phyloP scores from a whole-genome alignment of 2,329 filamentous ascomycete genomes.

The Penicillium brasilianum region DNA sequence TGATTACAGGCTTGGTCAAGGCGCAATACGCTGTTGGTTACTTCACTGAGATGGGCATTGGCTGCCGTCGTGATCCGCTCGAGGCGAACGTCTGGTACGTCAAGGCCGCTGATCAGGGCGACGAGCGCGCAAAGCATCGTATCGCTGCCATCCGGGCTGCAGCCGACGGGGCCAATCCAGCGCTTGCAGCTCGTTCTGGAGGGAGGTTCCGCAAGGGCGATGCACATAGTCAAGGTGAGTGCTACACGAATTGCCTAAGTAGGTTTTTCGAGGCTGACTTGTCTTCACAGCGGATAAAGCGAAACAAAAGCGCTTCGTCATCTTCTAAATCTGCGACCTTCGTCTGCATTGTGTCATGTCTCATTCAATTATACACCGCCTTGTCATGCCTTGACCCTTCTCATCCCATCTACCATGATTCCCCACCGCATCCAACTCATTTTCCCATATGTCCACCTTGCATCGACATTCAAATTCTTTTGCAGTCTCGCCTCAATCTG shows the following conservation, averaged over 20 bases:
- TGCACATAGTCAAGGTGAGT: conserved; percentile 21
- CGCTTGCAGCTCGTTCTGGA: conserved; percentile 31
- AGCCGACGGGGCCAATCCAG: conserved; percentile 60
- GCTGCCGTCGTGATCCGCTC: conserved; percentile 89
- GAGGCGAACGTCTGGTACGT: conserved; percentile 99
- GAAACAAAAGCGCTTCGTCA: conserved; percentile 35
- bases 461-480: not conserved
- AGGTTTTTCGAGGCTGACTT: conserved; percentile 1
- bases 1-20: conserved; percentile 53
- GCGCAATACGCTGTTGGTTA: conserved; percentile 97
- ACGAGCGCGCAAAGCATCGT: conserved; percentile 85
- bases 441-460: not conserved
- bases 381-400: not conserved
- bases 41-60: conserved; percentile 98
- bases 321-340: conserved; percentile 22
- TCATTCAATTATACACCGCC: not conserved
- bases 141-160: conserved; percentile 86
- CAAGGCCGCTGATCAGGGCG: conserved; percentile 87
- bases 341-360: not conserved
- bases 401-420: not conserved
- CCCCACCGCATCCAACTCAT: not conserved
- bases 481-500: not conserved
- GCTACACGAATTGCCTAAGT: conserved; percentile 16
- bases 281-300: conserved; percentile 20
- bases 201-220: conserved; percentile 18